Conservation (phyloP, 2,329 filamentous ascomycete species). For the Hysterium pulicare region DNA sequence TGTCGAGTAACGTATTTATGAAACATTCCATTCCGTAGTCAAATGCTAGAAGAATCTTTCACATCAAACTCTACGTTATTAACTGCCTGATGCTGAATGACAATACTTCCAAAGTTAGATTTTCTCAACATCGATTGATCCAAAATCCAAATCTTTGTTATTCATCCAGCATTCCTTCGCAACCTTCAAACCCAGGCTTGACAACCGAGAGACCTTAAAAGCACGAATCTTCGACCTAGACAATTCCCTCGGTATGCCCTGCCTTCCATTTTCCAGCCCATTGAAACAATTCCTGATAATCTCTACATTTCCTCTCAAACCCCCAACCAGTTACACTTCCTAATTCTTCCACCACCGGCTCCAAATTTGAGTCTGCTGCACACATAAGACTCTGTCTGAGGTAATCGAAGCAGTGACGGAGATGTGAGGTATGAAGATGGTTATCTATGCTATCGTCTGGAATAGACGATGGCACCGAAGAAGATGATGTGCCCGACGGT, state of each 20-base stretch:
- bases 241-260: neutral
- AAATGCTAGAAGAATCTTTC: no score
- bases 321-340: neutral
- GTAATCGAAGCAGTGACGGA: conserved; percentile 10
- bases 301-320: neutral
- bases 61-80: no score
- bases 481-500: neutral
- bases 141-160: no score
- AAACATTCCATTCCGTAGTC: no score
- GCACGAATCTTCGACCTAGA: no score
- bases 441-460: neutral
- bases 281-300: neutral
- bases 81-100: no score
- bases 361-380: conserved; percentile 7
- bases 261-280: neutral
- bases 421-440: neutral
- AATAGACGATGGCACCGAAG: neutral
- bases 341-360: conserved; percentile 1
- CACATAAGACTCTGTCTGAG: conserved; percentile 9
- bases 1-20: neutral
- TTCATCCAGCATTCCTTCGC: no score
- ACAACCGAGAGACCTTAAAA: no score
- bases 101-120: no score
- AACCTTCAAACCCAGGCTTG: no score
- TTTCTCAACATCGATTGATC: no score